Evolutionary conservation across 2,329 filamentous ascomycete species (phyloP), one percentile per base, ranked within the genome.

Genomic region (Pestalotiopsis sp.): DNA sequence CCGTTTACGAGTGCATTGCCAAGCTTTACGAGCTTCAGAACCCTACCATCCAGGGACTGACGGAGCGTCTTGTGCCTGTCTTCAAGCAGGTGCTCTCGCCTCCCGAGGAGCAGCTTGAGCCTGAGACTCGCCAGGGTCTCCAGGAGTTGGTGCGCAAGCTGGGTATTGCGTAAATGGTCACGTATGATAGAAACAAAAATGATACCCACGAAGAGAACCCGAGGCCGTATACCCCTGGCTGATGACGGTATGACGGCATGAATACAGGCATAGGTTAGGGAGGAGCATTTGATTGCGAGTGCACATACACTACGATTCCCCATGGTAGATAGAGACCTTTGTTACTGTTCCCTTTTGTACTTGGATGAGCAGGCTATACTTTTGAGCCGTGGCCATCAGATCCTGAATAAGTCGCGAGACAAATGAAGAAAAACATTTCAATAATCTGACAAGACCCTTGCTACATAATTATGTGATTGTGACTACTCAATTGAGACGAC

Each of bases 1-100:
- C 96, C 9, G 91, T 98, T 70, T 99, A 92, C 83, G 88, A 92
- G 80, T 97, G 95, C 89, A 91, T 99, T 76, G 91, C 93, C 80
- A 91, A 92, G 81, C 88, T 98, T 72, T 98, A 94, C 80, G 88
- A 92, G 74, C 84, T 87, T 71, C 87, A 89, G 72, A 91, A 95
- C 81, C 83, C 87, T 13, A 92, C 90, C 2, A 87, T 95, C 61
- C 88, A 91, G 80, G 85, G 88, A 75, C 85, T 94, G 61, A 94
- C 93, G 4, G 86, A 89, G 49, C 86, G 89, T 77, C 85, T 96
- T 68, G 82, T 94, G 72, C 86, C 88, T 13, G 81, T 95, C 69
- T 92, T 96, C 73, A 88, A 93, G 77, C 86, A 92, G 76, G 92
- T 95, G 20, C 85, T 95, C 68, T 84, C 86, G 68, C 86, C 89